Conservation (phyloP, 352 stramenopile species). For the Phytopythium cucurbitacearum region DNA sequence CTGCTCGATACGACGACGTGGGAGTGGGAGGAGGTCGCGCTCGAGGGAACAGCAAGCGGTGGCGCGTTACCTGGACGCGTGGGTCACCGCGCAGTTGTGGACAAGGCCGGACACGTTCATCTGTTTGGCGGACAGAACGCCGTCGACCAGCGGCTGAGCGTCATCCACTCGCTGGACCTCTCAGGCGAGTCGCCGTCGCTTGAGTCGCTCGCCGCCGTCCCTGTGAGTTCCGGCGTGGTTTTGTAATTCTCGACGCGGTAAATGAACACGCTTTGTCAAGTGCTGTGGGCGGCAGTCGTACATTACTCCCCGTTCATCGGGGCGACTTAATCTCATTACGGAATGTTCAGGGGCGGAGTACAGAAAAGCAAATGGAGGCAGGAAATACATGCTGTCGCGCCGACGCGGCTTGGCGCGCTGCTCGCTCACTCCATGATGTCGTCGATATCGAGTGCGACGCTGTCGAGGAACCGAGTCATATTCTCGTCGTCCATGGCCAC, state of each 20-base stretch:
- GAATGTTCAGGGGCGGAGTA: no score
- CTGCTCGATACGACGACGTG: constrained; percentile 89
- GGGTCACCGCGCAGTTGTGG: constrained; percentile 79
- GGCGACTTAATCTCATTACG: no score
- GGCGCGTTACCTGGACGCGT: constrained; percentile 50
- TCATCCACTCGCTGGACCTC: constrained; percentile 69
- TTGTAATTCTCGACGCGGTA: no score
- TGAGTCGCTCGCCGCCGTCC: no score
- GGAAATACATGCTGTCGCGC: no score
- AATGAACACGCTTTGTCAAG: no score
- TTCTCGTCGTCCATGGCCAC: constrained; percentile 53
- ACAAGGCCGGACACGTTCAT: constrained; percentile 62
- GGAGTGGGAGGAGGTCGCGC: constrained; percentile 79
- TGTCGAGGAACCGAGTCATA: constrained; percentile 81
- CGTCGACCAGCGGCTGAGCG: constrained; percentile 72
- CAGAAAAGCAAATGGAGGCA: no score
- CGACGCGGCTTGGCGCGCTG: neutral
- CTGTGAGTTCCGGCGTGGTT: no score
- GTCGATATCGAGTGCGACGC: constrained; percentile 73
- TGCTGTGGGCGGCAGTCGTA: no score
- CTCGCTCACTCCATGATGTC: constrained; percentile 53
- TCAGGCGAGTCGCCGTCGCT: neutral
- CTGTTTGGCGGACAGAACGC: constrained; percentile 87
- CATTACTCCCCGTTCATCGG: no score
- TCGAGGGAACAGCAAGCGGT: constrained; percentile 18